Evolutionary conservation across 2,329 filamentous ascomycete genomes (phyloP), one percentile per base, ranked within the genome.

Genomic region (Truncatella angustata): DNA sequence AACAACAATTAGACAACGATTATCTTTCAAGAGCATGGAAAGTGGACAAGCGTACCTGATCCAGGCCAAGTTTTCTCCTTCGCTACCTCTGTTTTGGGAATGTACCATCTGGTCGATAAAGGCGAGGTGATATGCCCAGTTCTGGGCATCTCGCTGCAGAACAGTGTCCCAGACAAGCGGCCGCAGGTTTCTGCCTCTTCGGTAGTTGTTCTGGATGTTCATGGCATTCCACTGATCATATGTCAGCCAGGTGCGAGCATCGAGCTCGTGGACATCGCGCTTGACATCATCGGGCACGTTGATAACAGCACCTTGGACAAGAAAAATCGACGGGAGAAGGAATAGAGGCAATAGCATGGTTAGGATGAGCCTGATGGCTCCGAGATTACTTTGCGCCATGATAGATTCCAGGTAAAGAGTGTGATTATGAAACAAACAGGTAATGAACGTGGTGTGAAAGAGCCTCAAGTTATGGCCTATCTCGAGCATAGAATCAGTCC

Each of bases 61-160:
- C 40, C 40, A 44, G 2, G 40, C 40, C 21, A 44, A n/a, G 23
- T 44, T 44, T 9, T 44, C 40, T n/a, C 40, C 40, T 24, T 44
- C 40, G 24, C 40, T 44, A 24, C 40, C 40, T 24, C 36, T n/a
- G 14, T 40, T 14, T 14, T 21, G 9, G n/a, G 40, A 26, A 26
- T 44, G 40, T n/a, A 44, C 40, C 40, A 44, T 44, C 16, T 28
- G 20, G n/a, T 44, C 40, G 24, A 44, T 44, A 3, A 26, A 44
- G 7, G 40, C 40, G 5, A 44, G 40, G 12, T 44, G 40, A 30
- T 44, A 26, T 14, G 40, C 40, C 40, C 40, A 44, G 40, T 44
- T 44, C 12, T 44, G 40, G 16, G 40, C 40, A 26, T 44, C 40
- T 16, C 28, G 40, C n/a, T 44, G 40, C 40, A 44, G 16, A 7